Base-by-base conservation (phyloP, 805 yeast genomes). In the Teunomyces tritomae region DNA sequence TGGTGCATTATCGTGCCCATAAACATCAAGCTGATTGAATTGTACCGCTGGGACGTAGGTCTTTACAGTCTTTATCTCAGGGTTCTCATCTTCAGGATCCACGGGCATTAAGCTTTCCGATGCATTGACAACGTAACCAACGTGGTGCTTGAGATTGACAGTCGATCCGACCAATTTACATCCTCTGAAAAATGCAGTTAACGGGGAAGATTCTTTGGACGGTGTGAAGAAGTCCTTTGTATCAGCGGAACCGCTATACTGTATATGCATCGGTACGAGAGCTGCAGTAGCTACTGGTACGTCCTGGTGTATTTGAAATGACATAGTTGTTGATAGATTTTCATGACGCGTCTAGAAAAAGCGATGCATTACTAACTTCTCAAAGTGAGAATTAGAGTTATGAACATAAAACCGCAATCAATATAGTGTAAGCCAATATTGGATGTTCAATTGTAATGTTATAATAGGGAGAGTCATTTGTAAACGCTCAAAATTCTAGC, bases 131-230 rank as follows among this genome's bases (percentile, higher is more conserved):
- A 70, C 39, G 49, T 63, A 67, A 4, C 71, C 72, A 2, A 44
- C 49, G 46, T 56, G 51, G 26, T 52, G 40, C 5, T 54, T 42
- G 9, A 51, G 43, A 8, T 54, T 55, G 5, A 64, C 39, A 7
- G 47, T 35, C 11, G 49, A 51, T 0, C 73, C 73, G 6, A 66
- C 56, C 16, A 70, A 52, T 49, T 61, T 65, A 47, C 68, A 59
- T 1, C 74, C 74, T 55, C 74, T 55, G 45, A 67, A 70, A 53
- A 62, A 68, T 4, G 69, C 65, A 2, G 59, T 50, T 4, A 52
- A 51, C 46, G 61, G 64, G 6, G 20, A 37, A 8, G 52, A n/a
- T 24, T 37, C 29, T 32, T 67, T 68, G 13, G 71, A 56, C 6
- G 67, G 63, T 1, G 71, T 58, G 47, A 67, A 69, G 46, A 54